Evolutionary conservation across 164 flowering plant species (phyloP), one percentile per base, ranked within the genome.

Genomic region (Buxus sempervirens): DNA sequence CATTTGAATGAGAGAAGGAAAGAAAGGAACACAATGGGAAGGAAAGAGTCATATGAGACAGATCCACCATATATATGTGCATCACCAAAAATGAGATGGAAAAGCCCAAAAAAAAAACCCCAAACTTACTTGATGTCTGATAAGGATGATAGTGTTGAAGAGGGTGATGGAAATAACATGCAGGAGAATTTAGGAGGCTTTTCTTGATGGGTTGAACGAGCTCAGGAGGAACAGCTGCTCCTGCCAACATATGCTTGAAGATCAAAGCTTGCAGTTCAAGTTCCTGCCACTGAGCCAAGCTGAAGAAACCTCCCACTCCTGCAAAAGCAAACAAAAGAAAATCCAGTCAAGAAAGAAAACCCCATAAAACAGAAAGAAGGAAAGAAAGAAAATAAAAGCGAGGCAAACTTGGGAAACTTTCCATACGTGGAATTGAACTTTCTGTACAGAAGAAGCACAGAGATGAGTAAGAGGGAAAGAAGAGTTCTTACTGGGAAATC

Each of bases 201-300:
- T 84, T 93, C 86, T 80, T 85, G 51, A 93, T 82, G 24, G 82
- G 85, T 28, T 81, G 84, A 53, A 91, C 86, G 3, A 94, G 95
- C 70, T 94, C 95, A 64, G 77, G 72, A 54, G 98, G 98, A 68
- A 94, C 86, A 63, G 85, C 76, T 48, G 84, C 84, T 36, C 98
- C 97, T 65, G 90, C 90, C 23, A 86, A 58, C 88, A 94, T 85
- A 75, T 90, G 86, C 72, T 94, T 86, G 73, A 81, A 94, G 55
- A 94, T 91, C 84, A 90, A 72, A 45, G 93, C 96, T 68, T 94
- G 97, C 6, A 91, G 78, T 78, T 94, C 98, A 64, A 94, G 88
- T 76, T 94, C 98, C 68, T 91, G 96, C 96, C 93, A 85, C 82
- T 94, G 98, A 26, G 79, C 81, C 76, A 78, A 53, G 78, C 88